Percentiles rank a stretch among this genome's conserved stretches.
phyloP scores from a whole-genome alignment of 805 yeast species.

The Cyberlindnera subsufficiens region DNA sequence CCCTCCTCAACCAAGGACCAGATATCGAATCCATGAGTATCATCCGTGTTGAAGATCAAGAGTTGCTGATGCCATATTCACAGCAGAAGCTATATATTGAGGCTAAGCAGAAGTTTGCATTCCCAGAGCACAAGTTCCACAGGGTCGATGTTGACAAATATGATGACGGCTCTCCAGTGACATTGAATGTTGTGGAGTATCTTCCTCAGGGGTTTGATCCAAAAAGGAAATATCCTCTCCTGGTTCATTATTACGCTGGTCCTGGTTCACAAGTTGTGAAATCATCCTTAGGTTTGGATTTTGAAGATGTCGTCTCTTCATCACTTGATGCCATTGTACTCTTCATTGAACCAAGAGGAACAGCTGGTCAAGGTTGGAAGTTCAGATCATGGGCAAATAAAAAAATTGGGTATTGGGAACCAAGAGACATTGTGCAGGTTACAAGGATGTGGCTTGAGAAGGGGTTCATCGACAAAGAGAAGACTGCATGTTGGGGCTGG shows the following conservation, averaged over 20 bases:
- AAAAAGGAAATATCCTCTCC: conserved; percentile 58
- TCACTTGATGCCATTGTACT: conserved; percentile 80
- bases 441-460: conserved; percentile 50
- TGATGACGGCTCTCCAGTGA: conserved; percentile 38
- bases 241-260: conserved; percentile 94
- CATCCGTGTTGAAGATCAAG: conserved; percentile 35
- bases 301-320: conserved; percentile 72
- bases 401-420: conserved; percentile 76
- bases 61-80: conserved; percentile 4
- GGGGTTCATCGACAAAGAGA: conserved; percentile 54
- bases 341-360: conserved; percentile 95
- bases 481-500: conserved; percentile 96
- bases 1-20: conserved; percentile 71
- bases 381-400: conserved; percentile 78
- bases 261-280: conserved; percentile 87
- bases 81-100: conserved; percentile 4
- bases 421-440: conserved; percentile 79
- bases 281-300: conserved; percentile 51
- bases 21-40: conserved; percentile 67
- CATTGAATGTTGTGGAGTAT: conserved; percentile 67
- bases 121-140: conserved; percentile 51
- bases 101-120: conserved; percentile 30
- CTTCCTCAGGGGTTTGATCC: conserved; percentile 67
- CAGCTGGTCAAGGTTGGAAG: conserved; percentile 78
- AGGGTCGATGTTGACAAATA: conserved; percentile 38